Evolutionary conservation across 495 filamentous ascomycete genomes (phyloP), one percentile per base, ranked within the genome.

Genomic region (Penicillium daleae): DNA sequence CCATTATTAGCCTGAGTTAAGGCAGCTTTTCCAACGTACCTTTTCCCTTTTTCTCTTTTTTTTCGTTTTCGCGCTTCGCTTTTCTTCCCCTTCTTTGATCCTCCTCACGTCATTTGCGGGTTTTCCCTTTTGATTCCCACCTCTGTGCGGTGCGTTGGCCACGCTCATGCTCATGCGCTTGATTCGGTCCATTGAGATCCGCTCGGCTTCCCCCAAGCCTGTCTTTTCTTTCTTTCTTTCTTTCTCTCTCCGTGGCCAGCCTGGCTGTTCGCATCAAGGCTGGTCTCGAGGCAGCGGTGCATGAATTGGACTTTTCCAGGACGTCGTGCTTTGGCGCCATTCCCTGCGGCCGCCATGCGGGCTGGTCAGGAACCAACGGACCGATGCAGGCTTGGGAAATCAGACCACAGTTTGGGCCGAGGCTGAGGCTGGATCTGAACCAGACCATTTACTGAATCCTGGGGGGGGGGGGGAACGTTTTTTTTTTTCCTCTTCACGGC

Each of bases 341-440:
- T 50, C 46, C 12, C 46, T 50, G 46, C 46, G 5, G 24, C 46
- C 6, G 46, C 24, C 26, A 29, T 50, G 26, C 46, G 46, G 46
- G n/a, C 46, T 50, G 46, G 46, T n/a, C 46, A 50, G 46, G 46
- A 50, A 50, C 46, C 24, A 29, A 17, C 46, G 46, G 46, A 29
- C 24, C 10, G 46, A 27, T 29, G 24, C 24, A 50, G 22, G 13
- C 8, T 13, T 50, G 24, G 6, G 46, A 26, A 26, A 50, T 50
- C 24, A 17, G 15, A 29, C 46, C 46, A 17, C 24, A 26, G 24
- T 50, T 29, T 50, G 17, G 46, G 46, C 46, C 21, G 46, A 50
- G 46, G 26, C 46, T 26, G 46, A 50, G 46, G 26, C 46, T 26
- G 46, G 42, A 46, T 24, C 19, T 46, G 42, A 50, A 17, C 46